Percentiles rank a stretch among this genome's conserved stretches.
These are phyloP conservation scores for Salvia splendens DNA, from an alignment of 257 asterid genomes.

Conservation along the genomic window DNA sequence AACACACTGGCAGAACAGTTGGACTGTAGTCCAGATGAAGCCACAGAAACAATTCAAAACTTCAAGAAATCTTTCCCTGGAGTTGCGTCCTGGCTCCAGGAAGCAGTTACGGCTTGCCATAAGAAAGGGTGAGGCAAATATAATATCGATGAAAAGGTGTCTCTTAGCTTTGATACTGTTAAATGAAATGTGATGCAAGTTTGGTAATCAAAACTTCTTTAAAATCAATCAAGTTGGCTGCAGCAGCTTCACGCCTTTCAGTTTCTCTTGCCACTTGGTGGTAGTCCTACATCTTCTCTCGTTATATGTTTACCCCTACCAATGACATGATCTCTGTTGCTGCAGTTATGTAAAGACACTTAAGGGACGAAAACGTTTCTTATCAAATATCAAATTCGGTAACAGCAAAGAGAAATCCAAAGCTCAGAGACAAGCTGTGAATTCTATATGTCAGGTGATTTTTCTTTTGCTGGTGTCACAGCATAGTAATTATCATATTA, in stretches of 20 bases:
- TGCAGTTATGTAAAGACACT: conserved; percentile 85
- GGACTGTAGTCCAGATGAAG: conserved; percentile 76
- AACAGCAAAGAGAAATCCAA: conserved; percentile 78
- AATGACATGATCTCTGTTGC: conserved; percentile 29
- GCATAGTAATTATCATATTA: background rate
- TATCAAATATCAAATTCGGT: conserved; percentile 85
- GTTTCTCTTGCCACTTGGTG: no score
- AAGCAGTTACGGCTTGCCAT: conserved; percentile 72
- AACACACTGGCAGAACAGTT: conserved; percentile 79
- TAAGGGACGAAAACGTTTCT: conserved; percentile 86
- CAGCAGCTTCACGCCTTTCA: no score
- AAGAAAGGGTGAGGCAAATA: conserved; percentile 74
- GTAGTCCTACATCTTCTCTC: conserved; percentile 15
- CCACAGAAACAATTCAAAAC: conserved; percentile 72
- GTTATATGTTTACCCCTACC: background rate
- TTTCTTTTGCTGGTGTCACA: conserved; percentile 24
- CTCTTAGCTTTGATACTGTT: conserved; percentile 18
- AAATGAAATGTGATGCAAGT: conserved; percentile 22
- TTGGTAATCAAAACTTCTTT: background rate
- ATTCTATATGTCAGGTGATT: conserved; percentile 92
- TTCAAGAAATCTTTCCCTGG: conserved; percentile 86
- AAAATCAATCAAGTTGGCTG: no score
- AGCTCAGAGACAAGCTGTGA: conserved; percentile 99
- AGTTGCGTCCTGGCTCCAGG: conserved; percentile 92
- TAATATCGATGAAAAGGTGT: conserved; percentile 25